Evolutionary conservation across 768 basidiomycete genomes (phyloP).

Genomic region (Mrakia hoshinonis): DNA sequence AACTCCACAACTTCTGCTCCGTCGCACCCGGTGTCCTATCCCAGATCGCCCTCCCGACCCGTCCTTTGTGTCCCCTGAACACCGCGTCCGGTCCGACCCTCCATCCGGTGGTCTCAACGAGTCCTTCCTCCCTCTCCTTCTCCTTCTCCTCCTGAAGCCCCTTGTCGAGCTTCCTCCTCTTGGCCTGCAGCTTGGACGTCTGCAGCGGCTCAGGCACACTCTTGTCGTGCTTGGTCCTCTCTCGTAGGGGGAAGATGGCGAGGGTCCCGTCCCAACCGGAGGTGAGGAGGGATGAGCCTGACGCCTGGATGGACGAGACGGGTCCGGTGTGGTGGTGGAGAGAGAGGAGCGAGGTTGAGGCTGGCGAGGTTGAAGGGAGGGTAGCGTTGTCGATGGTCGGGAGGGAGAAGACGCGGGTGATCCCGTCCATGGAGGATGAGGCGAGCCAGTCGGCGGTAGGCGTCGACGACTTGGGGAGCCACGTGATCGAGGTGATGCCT

Average conservation of each 20-base stretch:
- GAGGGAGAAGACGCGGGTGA: conserved; percentile 38
- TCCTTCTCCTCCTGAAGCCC: conserved; percentile 42
- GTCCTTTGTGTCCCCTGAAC: conserved; percentile 71
- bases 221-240: conserved; percentile 48
- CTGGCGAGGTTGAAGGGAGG: conserved; percentile 4
- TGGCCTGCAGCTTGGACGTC: conserved; percentile 44
- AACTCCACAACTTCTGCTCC: conserved; percentile 47
- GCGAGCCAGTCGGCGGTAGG: conserved; percentile 39
- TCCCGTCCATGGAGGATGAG: conserved; percentile 40
- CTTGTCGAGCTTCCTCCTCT: conserved; percentile 50
- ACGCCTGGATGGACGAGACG: conserved; percentile 60
- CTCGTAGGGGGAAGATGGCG: conserved; percentile 51
- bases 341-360: conserved; percentile 52
- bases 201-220: conserved; percentile 12
- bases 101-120: conserved; percentile 37
- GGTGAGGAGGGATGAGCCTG: conserved; percentile 55
- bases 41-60: conserved; percentile 69
- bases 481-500: conserved; percentile 39
- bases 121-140: conserved; percentile 47
- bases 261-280: conserved; percentile 81
- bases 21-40: conserved; percentile 32
- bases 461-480: conserved; percentile 36
- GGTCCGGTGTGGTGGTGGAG: conserved; percentile 76
- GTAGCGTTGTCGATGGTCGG: conserved; percentile 39
- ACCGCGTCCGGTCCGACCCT: conserved; percentile 56